Evolutionary conservation across 1,284 basidiomycete species (phyloP).

Genomic region (Ganoderma resinaceum): DNA sequence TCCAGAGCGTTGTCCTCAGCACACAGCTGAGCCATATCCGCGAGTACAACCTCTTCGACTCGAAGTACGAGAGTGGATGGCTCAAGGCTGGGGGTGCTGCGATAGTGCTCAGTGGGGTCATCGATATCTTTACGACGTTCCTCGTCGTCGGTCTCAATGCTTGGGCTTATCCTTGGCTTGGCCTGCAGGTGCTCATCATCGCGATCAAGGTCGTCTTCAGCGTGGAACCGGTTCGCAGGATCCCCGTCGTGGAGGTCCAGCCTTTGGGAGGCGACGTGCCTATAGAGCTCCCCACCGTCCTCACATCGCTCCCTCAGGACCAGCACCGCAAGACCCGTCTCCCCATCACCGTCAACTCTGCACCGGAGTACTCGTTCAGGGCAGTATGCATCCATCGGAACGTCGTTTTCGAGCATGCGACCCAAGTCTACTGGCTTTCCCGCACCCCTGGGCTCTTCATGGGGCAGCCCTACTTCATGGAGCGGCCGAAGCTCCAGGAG

Average conservation of each 20-base stretch:
- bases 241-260: conserved; percentile 19
- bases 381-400: conserved; percentile 17
- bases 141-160: conserved; percentile 21
- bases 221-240: conserved; percentile 22
- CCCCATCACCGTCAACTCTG: conserved; percentile 14
- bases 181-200: conserved; percentile 17
- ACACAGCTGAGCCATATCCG: conserved; percentile 24
- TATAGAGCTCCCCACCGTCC: not conserved
- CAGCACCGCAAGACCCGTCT: conserved; percentile 16
- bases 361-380: conserved; percentile 11
- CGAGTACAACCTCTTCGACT: conserved; percentile 24
- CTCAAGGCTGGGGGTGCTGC: conserved; percentile 16
- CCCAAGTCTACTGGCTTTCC: conserved; percentile 14
- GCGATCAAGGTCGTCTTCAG: conserved; percentile 24
- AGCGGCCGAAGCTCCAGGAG: conserved; percentile 6
- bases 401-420: conserved; percentile 16
- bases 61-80: conserved; percentile 19
- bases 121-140: conserved; percentile 25
- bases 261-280: conserved; percentile 8
- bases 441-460: conserved; percentile 23
- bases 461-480: conserved; percentile 22
- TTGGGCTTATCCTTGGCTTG: conserved; percentile 27
- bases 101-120: conserved; percentile 17
- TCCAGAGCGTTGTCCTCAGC: conserved; percentile 21
- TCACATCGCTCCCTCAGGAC: not conserved